Evolutionary conservation across 495 filamentous ascomycete genomes (phyloP), one percentile per base, ranked within the genome.

Genomic region (Penicillium atrosanguineum): DNA sequence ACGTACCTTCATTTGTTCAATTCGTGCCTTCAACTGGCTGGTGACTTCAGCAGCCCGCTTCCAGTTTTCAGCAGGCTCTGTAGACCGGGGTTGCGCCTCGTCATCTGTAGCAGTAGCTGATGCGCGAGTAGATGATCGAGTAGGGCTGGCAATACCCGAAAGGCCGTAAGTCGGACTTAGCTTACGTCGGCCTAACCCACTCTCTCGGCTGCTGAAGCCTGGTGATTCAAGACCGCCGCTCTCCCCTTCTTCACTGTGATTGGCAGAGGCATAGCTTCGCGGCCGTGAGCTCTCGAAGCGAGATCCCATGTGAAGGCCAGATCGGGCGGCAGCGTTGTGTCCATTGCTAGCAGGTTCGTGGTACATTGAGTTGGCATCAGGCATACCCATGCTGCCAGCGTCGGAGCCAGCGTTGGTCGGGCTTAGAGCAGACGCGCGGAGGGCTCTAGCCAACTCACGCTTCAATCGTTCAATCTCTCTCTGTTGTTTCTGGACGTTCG

Each of bases 41-140:
- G 95, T 99, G 11, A 99, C 95, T 75, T 99, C 95, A n/a, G 94
- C 94, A 26, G 95, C 95, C 60, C 95, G 76, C 76, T 92, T 95
- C 91, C 94, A 99, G 67, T 90, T 97, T 72, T 97, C 94, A 42
- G 90, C 87, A 12, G 84, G 86, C 41, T 84, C 81, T 14, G 71
- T 59, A 45, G 65, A 61, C 36, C 69, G 55, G 14, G 65, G 43
- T 23, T 61, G 63, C 14, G 67, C 65, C 7, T 78, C 74, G 14
- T 77, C 74, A 12, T 71, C 69, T 19, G 67, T 65, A 25, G 55
- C 56, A 42, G 67, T 69, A 37, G 65, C 50, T 26, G 74, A 76
- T 45, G 60, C 68, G 25, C 70, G 57, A 36, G 64, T 50, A 6
- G 73, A 67, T 44, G 71, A 70, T 38, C 80, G 71, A 36, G 79